Evolutionary conservation across 2,329 filamentous ascomycete species (phyloP).

Genomic region (Paraphaeosphaeria minitans): DNA sequence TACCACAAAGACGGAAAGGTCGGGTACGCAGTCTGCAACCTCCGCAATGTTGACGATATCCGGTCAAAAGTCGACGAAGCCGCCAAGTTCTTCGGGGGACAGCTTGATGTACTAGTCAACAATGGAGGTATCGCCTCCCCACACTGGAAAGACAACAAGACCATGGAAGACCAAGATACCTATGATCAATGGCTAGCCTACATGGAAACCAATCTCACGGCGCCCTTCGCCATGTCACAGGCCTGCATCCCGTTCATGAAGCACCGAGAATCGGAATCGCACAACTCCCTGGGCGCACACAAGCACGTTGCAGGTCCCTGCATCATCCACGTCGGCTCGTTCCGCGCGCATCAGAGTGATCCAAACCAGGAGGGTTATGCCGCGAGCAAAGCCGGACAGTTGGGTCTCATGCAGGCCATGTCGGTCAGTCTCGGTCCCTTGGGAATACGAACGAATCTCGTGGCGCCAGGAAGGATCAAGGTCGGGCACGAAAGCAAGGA

Average conservation of each 20-base stretch:
- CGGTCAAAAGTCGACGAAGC: constrained; percentile 48
- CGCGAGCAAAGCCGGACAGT: constrained; percentile 57
- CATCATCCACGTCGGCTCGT: constrained; percentile 55
- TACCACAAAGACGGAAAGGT: constrained; percentile 44
- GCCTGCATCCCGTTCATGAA: constrained; percentile 57
- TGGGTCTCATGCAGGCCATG: constrained; percentile 59
- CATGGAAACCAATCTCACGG: constrained; percentile 56
- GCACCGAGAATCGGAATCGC: constrained; percentile 28
- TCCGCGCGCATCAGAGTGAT: constrained; percentile 54
- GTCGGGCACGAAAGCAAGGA: constrained; percentile 54
- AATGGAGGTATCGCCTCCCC: constrained; percentile 46
- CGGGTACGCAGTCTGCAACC: constrained; percentile 50
- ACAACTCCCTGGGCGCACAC: constrained; percentile 28
- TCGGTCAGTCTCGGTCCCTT: constrained; percentile 52
- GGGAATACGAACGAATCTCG: constrained; percentile 55
- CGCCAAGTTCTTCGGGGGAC: constrained; percentile 50
- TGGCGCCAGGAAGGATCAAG: constrained; percentile 55
- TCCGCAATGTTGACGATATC: constrained; percentile 51
- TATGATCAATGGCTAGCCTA: constrained; percentile 54
- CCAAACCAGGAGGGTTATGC: constrained; percentile 58
- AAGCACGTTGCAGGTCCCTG: constrained; percentile 48
- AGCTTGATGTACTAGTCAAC: constrained; percentile 48
- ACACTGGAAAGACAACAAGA: constrained; percentile 52
- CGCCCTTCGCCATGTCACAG: constrained; percentile 53
- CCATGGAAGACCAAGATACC: constrained; percentile 52